Percentiles rank a stretch among this genome's conserved stretches.
Evolutionary conservation across 768 basidiomycete genomes (phyloP).

Genomic region (Leucosporidium yakuticum): DNA sequence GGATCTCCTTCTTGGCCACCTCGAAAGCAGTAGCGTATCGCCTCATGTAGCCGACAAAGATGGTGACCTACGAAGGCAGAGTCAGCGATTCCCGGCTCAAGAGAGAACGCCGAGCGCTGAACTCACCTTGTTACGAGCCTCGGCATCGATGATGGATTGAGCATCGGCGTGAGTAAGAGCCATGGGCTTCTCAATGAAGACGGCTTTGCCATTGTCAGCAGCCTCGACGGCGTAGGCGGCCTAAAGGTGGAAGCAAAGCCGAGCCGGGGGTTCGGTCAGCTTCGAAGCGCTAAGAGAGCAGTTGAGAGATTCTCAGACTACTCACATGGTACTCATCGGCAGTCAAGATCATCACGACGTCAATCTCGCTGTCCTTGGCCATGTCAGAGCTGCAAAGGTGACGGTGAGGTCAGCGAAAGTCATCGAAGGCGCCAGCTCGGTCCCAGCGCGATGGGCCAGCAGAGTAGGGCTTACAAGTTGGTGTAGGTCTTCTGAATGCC

Average conservation of each 20-base stretch:
- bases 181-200: conserved; percentile 43
- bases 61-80: background rate
- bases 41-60: conserved; percentile 42
- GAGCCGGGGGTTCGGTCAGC: too few species aligned
- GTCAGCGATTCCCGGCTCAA: background rate
- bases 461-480: conserved; percentile 7
- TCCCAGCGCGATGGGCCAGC: background rate
- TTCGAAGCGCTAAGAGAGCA: too few species aligned
- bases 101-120: background rate
- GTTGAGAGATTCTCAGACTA: too few species aligned
- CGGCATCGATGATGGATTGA: conserved; percentile 34
- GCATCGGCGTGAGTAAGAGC: conserved; percentile 37
- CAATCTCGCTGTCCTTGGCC: conserved; percentile 8
- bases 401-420: background rate
- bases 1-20: conserved; percentile 37
- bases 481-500: conserved; percentile 5
- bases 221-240: conserved; percentile 15
- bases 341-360: conserved; percentile 28
- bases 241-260: background rate
- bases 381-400: conserved; percentile 13
- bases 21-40: conserved; percentile 39
- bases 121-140: conserved; percentile 26
- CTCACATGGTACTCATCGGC: conserved; percentile 33
- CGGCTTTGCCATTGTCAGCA: conserved; percentile 33
- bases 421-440: background rate